These are phyloP conservation scores for Boehmeria nivea DNA, from an alignment of 306 rosid species.

Conservation along the genomic window DNA sequence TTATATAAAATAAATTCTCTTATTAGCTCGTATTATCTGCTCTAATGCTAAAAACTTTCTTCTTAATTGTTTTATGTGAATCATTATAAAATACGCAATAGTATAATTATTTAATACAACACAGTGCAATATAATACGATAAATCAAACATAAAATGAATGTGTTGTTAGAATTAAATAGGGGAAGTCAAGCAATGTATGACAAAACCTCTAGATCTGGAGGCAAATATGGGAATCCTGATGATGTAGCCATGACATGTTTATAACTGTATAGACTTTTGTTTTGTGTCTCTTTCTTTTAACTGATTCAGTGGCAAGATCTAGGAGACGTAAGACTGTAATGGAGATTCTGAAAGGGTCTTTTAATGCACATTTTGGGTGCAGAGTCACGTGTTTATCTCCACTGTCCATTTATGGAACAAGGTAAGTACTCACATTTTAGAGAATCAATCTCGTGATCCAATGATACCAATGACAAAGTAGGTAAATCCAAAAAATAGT, in stretches of 20 bases:
- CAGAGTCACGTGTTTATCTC: slow-evolving; percentile 30
- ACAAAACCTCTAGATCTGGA: too few species aligned
- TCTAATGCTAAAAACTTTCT: too few species aligned
- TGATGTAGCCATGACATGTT: not conserved
- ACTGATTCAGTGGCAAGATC: not conserved
- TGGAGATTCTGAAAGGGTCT: not conserved
- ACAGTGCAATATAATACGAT: too few species aligned
- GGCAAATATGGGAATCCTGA: not conserved
- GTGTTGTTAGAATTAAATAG: too few species aligned
- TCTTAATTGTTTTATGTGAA: too few species aligned
- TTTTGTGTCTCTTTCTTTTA: not conserved
- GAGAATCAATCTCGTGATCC: slow-evolving; percentile 30
- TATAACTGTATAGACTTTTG: not conserved
- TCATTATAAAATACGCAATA: too few species aligned
- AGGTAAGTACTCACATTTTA: too few species aligned
- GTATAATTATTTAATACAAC: too few species aligned
- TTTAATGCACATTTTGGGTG: slow-evolving; percentile 1
- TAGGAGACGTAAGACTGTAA: not conserved
- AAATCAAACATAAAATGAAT: too few species aligned
- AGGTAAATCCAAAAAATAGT: slow-evolving; percentile 4
- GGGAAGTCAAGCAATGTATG: too few species aligned
- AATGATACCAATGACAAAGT: slow-evolving; percentile 20
- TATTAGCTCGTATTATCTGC: too few species aligned
- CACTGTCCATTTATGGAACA: not conserved
- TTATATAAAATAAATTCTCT: too few species aligned